Base-by-base conservation (phyloP, 768 basidiomycete species). In the Mycena leptocephala region DNA sequence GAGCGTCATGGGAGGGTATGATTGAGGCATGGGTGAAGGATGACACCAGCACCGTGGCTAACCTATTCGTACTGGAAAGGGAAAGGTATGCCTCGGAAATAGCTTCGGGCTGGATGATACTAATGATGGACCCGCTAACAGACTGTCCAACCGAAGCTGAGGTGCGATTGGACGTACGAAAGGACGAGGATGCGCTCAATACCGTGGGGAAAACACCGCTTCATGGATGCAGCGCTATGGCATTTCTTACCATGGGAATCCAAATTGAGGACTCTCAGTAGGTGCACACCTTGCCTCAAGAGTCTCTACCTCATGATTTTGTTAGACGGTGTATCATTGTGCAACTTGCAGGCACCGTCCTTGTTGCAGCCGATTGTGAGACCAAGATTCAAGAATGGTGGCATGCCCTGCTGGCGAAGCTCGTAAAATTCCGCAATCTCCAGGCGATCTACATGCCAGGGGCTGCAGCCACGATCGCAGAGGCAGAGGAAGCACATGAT, bases 181-280 rank as follows among this genome's bases (percentile, higher is more conserved):
- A n/a, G n/a, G n/a, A n/a, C n/a, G n/a, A n/a, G n/a, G n/a, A n/a
- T n/a, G n/a, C n/a, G n/a, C n/a, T n/a, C n/a, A n/a, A n/a, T n/a
- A n/a, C n/a, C n/a, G n/a, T n/a, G n/a, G n/a, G n/a, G n/a, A n/a
- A n/a, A n/a, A n/a, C 58, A 2, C 65, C 59, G 30, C 18, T 72
- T 7, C 24, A 63, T 16, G 46, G 55, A 14, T n/a, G n/a, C n/a
- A n/a, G n/a, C n/a, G n/a, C n/a, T n/a, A n/a, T n/a, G n/a, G n/a
- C n/a, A n/a, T n/a, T n/a, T n/a, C n/a, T n/a, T n/a, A n/a, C n/a
- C n/a, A n/a, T 1, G 24, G n/a, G 26, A 46, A 16, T 78, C 1
- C 74, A 78, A 41, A 22, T 78, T 3, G 78, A 78, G 37, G 75
- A 76, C 10, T 33, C 65, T 3, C 78, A 76, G 78, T 78, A 35